A percentile compares a stretch with the other conserved stretches of the same genome.
Conservation (phyloP, 495 filamentous ascomycete species). For the Talaromyces nanjingensis region DNA sequence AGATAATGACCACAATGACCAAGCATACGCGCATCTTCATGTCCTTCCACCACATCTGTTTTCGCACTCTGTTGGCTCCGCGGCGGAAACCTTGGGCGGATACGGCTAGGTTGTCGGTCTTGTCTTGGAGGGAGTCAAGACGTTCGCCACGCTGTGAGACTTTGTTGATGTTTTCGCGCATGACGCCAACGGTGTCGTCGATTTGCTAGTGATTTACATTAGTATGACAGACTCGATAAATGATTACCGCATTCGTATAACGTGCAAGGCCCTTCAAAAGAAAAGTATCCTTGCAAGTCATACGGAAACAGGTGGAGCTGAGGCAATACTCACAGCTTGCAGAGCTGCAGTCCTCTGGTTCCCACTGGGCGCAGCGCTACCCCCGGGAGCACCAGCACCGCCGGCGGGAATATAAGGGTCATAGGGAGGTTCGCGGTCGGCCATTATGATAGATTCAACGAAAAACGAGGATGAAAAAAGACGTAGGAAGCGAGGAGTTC, state of each 20-base stretch:
- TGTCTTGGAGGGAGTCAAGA: slow-evolving; percentile 86
- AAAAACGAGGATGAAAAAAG: slow-evolving; percentile 13
- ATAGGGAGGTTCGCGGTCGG: slow-evolving; percentile 71
- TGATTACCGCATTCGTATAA: background rate
- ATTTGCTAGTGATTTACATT: slow-evolving; percentile 67
- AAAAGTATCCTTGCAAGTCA: background rate
- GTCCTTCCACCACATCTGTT: slow-evolving; percentile 95
- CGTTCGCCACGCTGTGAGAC: slow-evolving; percentile 85
- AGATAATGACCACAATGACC: slow-evolving; percentile 76
- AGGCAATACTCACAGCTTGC: slow-evolving; percentile 63
- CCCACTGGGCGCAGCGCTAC: slow-evolving; percentile 50
- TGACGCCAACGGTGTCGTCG: slow-evolving; percentile 83
- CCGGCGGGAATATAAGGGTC: slow-evolving; percentile 85
- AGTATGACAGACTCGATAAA: slow-evolving; percentile 8
- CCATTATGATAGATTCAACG: slow-evolving; percentile 41
- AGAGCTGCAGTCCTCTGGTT: slow-evolving; percentile 64
- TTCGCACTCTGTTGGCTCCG: slow-evolving; percentile 90
- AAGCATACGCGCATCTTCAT: slow-evolving; percentile 99
- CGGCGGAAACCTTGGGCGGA: slow-evolving; percentile 92
- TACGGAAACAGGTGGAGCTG: background rate
- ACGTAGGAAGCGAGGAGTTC: slow-evolving; percentile 7
- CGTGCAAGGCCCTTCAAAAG: background rate
- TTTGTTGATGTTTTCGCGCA: slow-evolving; percentile 93
- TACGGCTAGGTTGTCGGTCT: slow-evolving; percentile 86
- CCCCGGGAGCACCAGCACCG: slow-evolving; percentile 40